Conservation (phyloP, 352 stramenopile genomes). For the Globisporangium orthogonon region DNA sequence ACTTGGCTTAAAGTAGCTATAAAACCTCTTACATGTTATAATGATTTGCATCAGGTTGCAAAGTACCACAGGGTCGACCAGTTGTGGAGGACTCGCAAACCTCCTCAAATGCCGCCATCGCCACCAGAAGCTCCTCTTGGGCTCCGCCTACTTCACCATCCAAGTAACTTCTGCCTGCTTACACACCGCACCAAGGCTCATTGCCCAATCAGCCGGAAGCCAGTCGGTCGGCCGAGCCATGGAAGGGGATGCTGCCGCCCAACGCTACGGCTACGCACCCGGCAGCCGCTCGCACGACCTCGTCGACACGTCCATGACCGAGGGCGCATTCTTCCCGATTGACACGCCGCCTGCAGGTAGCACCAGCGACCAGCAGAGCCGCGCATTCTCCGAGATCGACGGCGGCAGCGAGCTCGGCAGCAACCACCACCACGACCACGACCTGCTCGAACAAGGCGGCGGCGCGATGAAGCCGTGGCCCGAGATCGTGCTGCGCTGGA, state of each 20-base stretch:
- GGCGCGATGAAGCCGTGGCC: constrained; percentile 6
- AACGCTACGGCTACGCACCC: constrained; percentile 9
- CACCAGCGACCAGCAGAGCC: not conserved
- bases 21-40: not conserved
- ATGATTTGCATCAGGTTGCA: not conserved
- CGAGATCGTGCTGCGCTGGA: constrained; percentile 17
- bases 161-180: too few species aligned
- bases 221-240: not conserved
- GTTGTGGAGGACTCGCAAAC: not conserved
- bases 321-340: constrained; percentile 13
- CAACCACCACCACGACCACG: not conserved
- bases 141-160: not conserved
- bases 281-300: constrained; percentile 8
- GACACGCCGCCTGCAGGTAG: constrained; percentile 4
- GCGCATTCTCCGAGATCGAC: constrained; percentile 7
- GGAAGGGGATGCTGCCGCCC: constrained; percentile 6
- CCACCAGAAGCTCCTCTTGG: too few species aligned
- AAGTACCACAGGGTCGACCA: not conserved
- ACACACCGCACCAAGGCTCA: not conserved
- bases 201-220: not conserved
- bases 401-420: constrained; percentile 4
- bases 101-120: too few species aligned
- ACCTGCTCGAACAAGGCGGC: constrained; percentile 1
- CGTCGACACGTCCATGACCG: constrained; percentile 14
- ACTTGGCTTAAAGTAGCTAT: not conserved